phyloP scores from a whole-genome alignment of 1,284 basidiomycete genomes.

The Fomitopsis palustris region DNA sequence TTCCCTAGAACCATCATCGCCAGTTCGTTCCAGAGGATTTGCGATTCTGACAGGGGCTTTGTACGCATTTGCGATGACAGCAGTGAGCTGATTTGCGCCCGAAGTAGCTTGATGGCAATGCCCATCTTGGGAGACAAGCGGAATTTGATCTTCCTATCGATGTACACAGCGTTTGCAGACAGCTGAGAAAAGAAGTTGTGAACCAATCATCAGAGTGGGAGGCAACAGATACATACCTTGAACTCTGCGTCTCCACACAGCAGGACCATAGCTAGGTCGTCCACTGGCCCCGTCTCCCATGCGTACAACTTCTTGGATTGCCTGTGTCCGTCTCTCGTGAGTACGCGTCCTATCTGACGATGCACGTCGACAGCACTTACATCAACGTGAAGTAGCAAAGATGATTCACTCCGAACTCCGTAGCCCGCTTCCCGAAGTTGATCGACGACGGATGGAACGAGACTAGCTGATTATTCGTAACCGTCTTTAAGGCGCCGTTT shows the following conservation, averaged over 20 bases:
- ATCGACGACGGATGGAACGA: slow-evolving; percentile 93
- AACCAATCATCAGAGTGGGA: neutral
- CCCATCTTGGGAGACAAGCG: slow-evolving; percentile 68
- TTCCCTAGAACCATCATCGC: slow-evolving; percentile 61
- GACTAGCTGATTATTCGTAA: slow-evolving; percentile 83
- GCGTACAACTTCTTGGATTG: slow-evolving; percentile 91
- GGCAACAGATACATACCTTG: slow-evolving; percentile 50
- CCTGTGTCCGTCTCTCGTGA: slow-evolving; percentile 39
- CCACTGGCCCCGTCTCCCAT: slow-evolving; percentile 94
- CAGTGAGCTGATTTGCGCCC: slow-evolving; percentile 60
- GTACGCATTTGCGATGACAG: slow-evolving; percentile 67
- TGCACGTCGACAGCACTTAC: slow-evolving; percentile 37
- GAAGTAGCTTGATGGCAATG: slow-evolving; percentile 80
- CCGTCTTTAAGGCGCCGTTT: slow-evolving; percentile 66
- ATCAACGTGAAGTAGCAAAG: slow-evolving; percentile 89
- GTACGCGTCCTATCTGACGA: slow-evolving; percentile 13
- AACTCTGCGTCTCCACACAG: slow-evolving; percentile 93
- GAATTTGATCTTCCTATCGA: slow-evolving; percentile 87
- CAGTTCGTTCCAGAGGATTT: slow-evolving; percentile 69
- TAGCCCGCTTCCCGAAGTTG: slow-evolving; percentile 71
- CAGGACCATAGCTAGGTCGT: slow-evolving; percentile 80
- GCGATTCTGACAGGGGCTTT: slow-evolving; percentile 55
- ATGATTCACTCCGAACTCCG: slow-evolving; percentile 74
- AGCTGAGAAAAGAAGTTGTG: slow-evolving; percentile 44
- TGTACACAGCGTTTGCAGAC: slow-evolving; percentile 64